Evolutionary conservation across 257 asterid genomes (phyloP).

Genomic region (Rhazya stricta): DNA sequence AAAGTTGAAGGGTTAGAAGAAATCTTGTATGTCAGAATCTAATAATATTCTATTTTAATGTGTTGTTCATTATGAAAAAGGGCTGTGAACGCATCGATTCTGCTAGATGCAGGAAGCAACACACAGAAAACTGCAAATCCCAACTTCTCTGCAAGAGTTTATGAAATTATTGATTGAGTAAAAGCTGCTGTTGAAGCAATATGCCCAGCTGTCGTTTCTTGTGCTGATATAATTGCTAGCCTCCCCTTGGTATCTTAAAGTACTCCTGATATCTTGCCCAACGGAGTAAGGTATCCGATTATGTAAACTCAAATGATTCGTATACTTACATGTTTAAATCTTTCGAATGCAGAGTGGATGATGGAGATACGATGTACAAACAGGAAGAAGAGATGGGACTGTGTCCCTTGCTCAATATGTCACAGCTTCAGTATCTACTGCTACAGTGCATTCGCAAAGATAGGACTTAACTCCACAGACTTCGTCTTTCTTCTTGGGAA

Average conservation of each 20-base stretch:
- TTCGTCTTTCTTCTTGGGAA: neutral
- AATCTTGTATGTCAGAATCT: too few relatives aligned
- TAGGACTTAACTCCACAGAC: neutral
- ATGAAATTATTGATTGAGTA: slow-evolving; percentile 19
- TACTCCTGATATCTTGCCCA: too few relatives aligned
- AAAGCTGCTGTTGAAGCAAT: slow-evolving; percentile 9
- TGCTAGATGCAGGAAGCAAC: slow-evolving; percentile 5
- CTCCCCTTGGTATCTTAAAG: neutral
- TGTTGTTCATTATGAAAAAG: neutral
- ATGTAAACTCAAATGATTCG: too few relatives aligned
- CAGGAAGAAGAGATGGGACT: neutral
- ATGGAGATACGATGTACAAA: slow-evolving; percentile 20
- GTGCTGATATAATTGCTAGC: slow-evolving; percentile 17
- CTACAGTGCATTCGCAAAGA: neutral
- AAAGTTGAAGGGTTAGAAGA: too few relatives aligned
- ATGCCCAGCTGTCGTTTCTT: slow-evolving; percentile 12
- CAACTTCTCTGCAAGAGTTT: slow-evolving; percentile 7
- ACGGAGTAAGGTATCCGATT: too few relatives aligned
- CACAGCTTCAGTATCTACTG: neutral
- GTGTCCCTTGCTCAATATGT: neutral
- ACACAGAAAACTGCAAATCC: slow-evolving; percentile 1
- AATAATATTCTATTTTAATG: neutral
- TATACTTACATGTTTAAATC: too few relatives aligned
- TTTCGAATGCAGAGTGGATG: slow-evolving; percentile 50
- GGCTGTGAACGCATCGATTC: slow-evolving; percentile 20